A percentile compares a stretch with the other conserved stretches of the same genome.
phyloP scores from a whole-genome alignment of 2,329 filamentous ascomycete genomes.

The Grosmannia huntii region DNA sequence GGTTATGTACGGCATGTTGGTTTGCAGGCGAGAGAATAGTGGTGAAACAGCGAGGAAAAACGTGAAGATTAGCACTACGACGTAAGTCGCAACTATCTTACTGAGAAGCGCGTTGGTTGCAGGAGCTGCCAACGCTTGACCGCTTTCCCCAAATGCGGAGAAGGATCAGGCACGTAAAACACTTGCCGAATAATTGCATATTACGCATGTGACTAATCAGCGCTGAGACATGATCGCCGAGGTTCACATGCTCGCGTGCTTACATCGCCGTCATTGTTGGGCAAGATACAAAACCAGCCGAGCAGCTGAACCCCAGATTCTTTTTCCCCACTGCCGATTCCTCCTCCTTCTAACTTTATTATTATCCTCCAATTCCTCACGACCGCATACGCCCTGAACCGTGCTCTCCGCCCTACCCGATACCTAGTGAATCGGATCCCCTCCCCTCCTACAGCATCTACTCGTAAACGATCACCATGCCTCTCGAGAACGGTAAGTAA shows the following conservation, averaged over 20 bases:
- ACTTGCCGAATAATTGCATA: neutral
- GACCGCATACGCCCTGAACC: neutral
- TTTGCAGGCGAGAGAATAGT: neutral
- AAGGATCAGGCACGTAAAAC: neutral
- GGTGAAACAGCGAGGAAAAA: neutral
- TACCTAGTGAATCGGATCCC: no score
- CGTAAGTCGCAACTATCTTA: no score
- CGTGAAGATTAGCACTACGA: neutral
- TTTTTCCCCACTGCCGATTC: neutral
- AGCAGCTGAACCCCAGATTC: neutral
- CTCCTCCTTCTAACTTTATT: neutral
- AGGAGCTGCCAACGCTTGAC: neutral
- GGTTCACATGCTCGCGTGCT: conserved; percentile 7
- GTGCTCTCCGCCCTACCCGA: neutral
- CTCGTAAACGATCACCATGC: conserved; percentile 2
- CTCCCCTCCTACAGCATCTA: no score
- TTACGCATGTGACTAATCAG: neutral
- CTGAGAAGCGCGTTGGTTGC: no score
- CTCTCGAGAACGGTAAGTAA: conserved; percentile 10
- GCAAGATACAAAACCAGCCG: neutral
- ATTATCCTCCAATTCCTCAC: neutral
- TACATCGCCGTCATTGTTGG: neutral
- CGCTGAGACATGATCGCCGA: conserved; percentile 1
- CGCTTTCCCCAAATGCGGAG: neutral
- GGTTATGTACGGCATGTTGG: conserved; percentile 52